These are phyloP conservation scores for Plasmodium vivax DNA, from an alignment of 169 alveolate genomes.

Conservation along the genomic window DNA sequence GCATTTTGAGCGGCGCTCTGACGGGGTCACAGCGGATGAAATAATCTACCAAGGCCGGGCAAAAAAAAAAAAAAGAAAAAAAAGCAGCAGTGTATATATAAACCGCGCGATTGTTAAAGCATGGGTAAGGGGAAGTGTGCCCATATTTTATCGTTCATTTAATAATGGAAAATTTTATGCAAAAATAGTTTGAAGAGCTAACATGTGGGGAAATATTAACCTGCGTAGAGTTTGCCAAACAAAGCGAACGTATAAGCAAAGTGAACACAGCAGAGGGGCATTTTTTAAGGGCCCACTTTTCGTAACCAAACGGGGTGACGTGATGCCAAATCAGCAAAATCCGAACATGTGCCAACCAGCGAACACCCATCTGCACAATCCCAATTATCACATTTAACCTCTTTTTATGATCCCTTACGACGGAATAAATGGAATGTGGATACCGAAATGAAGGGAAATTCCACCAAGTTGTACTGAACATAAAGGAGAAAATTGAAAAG, in stretches of 20 bases:
- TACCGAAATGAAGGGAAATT: slow-evolving; percentile 32
- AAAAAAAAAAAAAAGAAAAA: not conserved
- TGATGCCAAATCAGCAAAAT: not conserved
- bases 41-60: not conserved
- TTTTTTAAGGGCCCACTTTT: not conserved
- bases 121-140: not conserved
- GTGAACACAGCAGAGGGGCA: not conserved
- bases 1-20: not conserved
- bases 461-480: slow-evolving; percentile 42
- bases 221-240: not conserved
- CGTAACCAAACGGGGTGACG: not conserved
- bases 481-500: slow-evolving; percentile 61
- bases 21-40: not conserved
- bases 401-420: not conserved
- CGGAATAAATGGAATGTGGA: slow-evolving; percentile 46
- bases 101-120: not conserved
- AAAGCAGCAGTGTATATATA: not conserved
- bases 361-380: not conserved
- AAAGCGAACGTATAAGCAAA: not conserved
- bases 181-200: not conserved
- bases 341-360: not conserved
- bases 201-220: not conserved
- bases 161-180: not conserved
- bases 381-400: not conserved
- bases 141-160: not conserved